These are phyloP conservation scores for Dendrobium chrysotoxum DNA, from an alignment of 106 monocot species.

Conservation along the genomic window DNA sequence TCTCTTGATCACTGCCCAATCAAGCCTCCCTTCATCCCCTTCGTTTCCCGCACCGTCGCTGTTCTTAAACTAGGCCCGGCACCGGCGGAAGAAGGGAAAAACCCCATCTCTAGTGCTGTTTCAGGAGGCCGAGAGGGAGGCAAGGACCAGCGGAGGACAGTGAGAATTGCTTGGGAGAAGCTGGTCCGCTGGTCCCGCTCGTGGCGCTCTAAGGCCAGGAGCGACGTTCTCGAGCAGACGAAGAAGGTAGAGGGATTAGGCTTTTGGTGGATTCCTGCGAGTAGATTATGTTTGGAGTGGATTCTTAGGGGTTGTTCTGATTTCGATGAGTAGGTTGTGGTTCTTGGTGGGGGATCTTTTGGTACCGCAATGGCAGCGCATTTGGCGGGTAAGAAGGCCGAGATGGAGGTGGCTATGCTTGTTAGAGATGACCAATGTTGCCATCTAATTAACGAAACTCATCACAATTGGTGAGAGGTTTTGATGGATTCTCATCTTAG, in stretches of 20 bases:
- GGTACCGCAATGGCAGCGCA: slow-evolving; percentile 98
- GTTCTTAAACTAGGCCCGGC: slow-evolving; percentile 25
- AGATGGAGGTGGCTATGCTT: slow-evolving; percentile 82
- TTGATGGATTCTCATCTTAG: background rate
- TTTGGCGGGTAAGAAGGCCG: slow-evolving; percentile 71
- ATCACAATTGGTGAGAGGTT: slow-evolving; percentile 52
- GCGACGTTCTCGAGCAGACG: slow-evolving; percentile 63
- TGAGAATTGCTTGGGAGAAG: slow-evolving; percentile 94
- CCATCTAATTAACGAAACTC: slow-evolving; percentile 54
- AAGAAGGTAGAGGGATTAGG: slow-evolving; percentile 39
- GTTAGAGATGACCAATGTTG: slow-evolving; percentile 66
- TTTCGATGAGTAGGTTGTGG: slow-evolving; percentile 44
- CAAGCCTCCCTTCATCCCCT: background rate
- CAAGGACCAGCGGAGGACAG: slow-evolving; percentile 49
- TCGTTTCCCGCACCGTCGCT: slow-evolving; percentile 15
- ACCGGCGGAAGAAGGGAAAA: slow-evolving; percentile 3
- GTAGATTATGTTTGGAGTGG: background rate
- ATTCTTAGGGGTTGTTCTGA: background rate
- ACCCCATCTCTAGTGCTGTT: background rate
- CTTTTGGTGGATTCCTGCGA: background rate
- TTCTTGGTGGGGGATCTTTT: slow-evolving; percentile 94
- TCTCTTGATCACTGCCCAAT: background rate
- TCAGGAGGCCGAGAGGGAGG: slow-evolving; percentile 18
- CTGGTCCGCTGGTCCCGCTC: slow-evolving; percentile 95
- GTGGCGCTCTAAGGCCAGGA: slow-evolving; percentile 63